These are phyloP conservation scores for Adansonia gregorii DNA, from an alignment of 441 rosid genomes.

Conservation along the genomic window DNA sequence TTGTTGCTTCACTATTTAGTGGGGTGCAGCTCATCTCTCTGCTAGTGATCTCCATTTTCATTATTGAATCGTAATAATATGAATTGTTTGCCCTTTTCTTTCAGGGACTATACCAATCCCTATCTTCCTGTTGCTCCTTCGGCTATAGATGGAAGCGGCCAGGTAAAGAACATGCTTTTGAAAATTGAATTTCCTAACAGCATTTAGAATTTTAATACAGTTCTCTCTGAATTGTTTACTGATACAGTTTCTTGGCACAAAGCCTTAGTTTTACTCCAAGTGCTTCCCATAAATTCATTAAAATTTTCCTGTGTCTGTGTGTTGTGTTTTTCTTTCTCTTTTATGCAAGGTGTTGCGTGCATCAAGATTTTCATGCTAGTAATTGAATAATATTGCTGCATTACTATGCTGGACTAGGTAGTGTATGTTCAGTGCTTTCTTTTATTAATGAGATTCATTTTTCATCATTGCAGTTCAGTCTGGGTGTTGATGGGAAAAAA, in stretches of 20 bases:
- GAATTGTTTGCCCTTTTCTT: constrained; percentile 12
- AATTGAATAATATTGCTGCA: constrained; percentile 15
- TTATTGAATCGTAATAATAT: constrained; percentile 25
- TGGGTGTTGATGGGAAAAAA: constrained; percentile 92
- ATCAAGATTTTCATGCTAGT: constrained; percentile 3
- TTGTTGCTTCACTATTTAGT: not conserved
- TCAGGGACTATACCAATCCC: constrained; percentile 95
- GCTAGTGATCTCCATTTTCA: constrained; percentile 14
- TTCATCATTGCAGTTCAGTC: constrained; percentile 51
- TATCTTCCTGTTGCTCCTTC: constrained; percentile 98
- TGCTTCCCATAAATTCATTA: not conserved
- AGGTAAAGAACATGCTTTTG: constrained; percentile 46
- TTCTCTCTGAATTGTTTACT: not conserved
- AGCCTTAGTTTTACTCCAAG: not conserved
- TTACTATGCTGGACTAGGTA: not conserved
- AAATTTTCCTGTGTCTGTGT: not conserved
- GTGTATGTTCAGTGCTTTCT: not conserved
- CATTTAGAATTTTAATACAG: not conserved
- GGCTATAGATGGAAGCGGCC: constrained; percentile 87
- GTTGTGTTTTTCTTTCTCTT: not conserved
- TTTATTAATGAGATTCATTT: constrained; percentile 8
- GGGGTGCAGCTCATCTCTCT: constrained; percentile 1
- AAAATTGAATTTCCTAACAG: not conserved
- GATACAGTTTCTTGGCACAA: not conserved
- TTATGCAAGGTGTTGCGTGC: not conserved